Conservation (phyloP, 2,329 filamentous ascomycete genomes). For the Stemphylium lycopersici region DNA sequence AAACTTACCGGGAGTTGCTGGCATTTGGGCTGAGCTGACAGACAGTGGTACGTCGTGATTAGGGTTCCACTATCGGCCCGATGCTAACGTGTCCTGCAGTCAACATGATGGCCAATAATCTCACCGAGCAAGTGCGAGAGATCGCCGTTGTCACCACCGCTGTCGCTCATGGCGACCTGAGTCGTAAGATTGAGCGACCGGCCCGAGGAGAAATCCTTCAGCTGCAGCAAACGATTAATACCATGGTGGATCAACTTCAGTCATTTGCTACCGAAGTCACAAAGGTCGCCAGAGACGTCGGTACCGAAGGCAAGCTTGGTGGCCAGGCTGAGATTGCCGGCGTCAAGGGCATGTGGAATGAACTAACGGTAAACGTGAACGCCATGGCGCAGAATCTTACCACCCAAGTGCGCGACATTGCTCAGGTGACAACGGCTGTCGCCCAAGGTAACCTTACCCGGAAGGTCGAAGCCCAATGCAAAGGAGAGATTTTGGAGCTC, state of each 20-base stretch:
- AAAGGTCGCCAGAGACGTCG: slow-evolving; percentile 68
- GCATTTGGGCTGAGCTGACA: slow-evolving; percentile 97
- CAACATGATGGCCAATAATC: slow-evolving; percentile 98
- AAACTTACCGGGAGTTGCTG: slow-evolving; percentile 90
- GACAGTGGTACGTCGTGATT: slow-evolving; percentile 54
- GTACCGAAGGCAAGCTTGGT: slow-evolving; percentile 67
- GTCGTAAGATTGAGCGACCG: slow-evolving; percentile 93
- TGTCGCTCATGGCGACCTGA: slow-evolving; percentile 91
- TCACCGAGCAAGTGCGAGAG: slow-evolving; percentile 96
- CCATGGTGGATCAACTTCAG: slow-evolving; percentile 70
- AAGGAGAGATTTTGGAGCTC: slow-evolving; percentile 59
- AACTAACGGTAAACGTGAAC: slow-evolving; percentile 64
- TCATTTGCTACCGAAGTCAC: slow-evolving; percentile 70
- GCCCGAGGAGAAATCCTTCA: slow-evolving; percentile 93
- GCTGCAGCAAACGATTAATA: slow-evolving; percentile 85
- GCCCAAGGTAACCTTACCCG: slow-evolving; percentile 59
- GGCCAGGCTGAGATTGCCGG: slow-evolving; percentile 69
- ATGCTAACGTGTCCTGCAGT: slow-evolving; percentile 58
- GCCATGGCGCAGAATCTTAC: slow-evolving; percentile 62
- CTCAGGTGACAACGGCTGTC: slow-evolving; percentile 59
- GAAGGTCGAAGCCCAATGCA: slow-evolving; percentile 59
- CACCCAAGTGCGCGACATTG: slow-evolving; percentile 60
- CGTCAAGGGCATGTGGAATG: slow-evolving; percentile 71
- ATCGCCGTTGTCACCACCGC: slow-evolving; percentile 97
- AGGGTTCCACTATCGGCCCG: slow-evolving; percentile 25